Conservation (phyloP, 352 stramenopile genomes). For the Pythium myriotylum region DNA sequence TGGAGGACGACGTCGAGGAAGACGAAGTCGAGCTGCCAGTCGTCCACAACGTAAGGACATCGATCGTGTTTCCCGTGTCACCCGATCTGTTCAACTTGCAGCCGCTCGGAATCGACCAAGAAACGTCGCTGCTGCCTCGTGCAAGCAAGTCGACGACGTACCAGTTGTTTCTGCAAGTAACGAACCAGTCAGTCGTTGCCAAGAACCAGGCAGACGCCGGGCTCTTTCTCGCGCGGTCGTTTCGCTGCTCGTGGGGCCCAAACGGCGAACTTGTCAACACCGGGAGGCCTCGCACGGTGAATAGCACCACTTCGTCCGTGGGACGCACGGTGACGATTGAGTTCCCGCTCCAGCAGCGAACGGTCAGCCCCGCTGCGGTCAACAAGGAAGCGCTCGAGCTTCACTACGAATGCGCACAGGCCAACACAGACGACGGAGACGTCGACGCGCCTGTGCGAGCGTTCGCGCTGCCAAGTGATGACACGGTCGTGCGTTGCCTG, state of each 20-base stretch:
- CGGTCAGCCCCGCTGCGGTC: slow-evolving; percentile 22
- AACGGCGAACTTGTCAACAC: slow-evolving; percentile 76
- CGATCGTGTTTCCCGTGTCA: slow-evolving; percentile 22
- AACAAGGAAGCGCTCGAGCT: slow-evolving; percentile 59
- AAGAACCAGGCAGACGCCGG: slow-evolving; percentile 63
- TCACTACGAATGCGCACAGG: slow-evolving; percentile 52
- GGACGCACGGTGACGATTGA: slow-evolving; percentile 23
- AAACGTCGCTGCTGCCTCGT: slow-evolving; percentile 29
- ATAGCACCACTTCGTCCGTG: background rate
- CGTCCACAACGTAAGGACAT: slow-evolving; percentile 20
- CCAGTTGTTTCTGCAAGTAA: slow-evolving; percentile 58
- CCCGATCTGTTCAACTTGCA: slow-evolving; percentile 17
- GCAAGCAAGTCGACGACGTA: slow-evolving; percentile 66
- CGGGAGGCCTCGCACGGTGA: slow-evolving; percentile 16
- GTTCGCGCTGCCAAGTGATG: slow-evolving; percentile 53
- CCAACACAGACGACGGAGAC: slow-evolving; percentile 16
- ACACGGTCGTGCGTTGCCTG: slow-evolving; percentile 56
- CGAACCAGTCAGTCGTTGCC: slow-evolving; percentile 35
- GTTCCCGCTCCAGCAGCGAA: slow-evolving; percentile 15
- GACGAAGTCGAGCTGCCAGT: slow-evolving; percentile 2
- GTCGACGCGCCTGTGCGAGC: slow-evolving; percentile 25
- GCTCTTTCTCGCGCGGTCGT: slow-evolving; percentile 79
- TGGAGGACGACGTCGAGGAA: slow-evolving; percentile 1
- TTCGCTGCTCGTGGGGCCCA: slow-evolving; percentile 81
- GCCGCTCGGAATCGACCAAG: slow-evolving; percentile 42